A percentile compares a stretch with the other conserved stretches of the same genome.
Evolutionary conservation across 768 basidiomycete species (phyloP).

Genomic region (Fibroporia radiculosa): DNA sequence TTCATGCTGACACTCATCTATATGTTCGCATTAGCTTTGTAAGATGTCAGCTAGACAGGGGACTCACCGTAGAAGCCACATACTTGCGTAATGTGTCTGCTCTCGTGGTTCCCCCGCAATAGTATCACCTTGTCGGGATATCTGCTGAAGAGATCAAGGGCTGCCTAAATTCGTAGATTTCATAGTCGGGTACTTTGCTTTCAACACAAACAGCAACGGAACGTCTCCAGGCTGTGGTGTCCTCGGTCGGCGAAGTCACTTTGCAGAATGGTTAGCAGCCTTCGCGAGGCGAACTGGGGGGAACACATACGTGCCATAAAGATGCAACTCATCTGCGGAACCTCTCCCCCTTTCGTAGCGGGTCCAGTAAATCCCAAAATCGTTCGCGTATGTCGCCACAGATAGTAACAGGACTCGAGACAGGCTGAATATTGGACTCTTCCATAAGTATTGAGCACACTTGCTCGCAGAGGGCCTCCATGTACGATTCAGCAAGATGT

Average conservation of each 20-base stretch:
- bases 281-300: conserved; percentile 3
- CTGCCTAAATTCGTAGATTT: too few species aligned
- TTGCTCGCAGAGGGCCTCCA: conserved; percentile 87
- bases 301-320: conserved; percentile 79
- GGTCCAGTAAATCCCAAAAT: conserved; percentile 93
- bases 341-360: conserved; percentile 81
- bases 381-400: conserved; percentile 97
- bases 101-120: conserved; percentile 93
- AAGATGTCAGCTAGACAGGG: neutral
- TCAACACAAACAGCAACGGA: conserved; percentile 78
- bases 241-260: conserved; percentile 98
- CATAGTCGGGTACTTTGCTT: conserved; percentile 85
- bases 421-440: conserved; percentile 96
- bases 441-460: conserved; percentile 88
- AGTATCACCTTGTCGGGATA: conserved; percentile 92
- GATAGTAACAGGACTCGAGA: conserved; percentile 90
- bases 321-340: conserved; percentile 87
- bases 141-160: conserved; percentile 29
- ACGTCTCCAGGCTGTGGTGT: conserved; percentile 96
- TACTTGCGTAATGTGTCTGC: conserved; percentile 94
- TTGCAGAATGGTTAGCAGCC: conserved; percentile 32
- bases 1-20: conserved; percentile 97
- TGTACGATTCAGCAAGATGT: conserved; percentile 84
- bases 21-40: neutral
- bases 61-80: conserved; percentile 93